phyloP scores from a whole-genome alignment of 164 flowering plant genomes.

The Aristolochia californica region DNA sequence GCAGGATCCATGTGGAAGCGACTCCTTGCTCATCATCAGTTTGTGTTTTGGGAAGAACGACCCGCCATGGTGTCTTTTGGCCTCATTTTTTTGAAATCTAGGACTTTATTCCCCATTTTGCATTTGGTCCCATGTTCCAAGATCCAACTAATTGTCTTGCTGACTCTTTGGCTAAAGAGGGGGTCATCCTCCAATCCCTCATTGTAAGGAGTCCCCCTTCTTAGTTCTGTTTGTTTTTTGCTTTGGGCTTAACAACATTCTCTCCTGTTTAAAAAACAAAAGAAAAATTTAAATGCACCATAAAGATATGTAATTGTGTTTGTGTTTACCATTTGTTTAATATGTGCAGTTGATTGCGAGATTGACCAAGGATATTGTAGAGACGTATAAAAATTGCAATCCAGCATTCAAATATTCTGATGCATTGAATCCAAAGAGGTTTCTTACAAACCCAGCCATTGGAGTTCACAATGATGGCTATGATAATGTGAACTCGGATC shows the following conservation, averaged over 20 bases:
- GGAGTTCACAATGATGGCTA: slow-evolving; percentile 91
- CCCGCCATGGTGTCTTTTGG: too few species aligned
- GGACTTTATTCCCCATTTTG: too few species aligned
- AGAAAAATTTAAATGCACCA: neutral
- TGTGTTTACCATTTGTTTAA: neutral
- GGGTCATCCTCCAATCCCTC: neutral
- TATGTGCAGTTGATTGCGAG: slow-evolving; percentile 64
- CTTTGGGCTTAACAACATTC: neutral
- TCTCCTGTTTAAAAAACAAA: neutral
- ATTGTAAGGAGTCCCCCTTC: neutral
- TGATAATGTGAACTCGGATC: slow-evolving; percentile 94
- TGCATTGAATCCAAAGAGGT: slow-evolving; percentile 71
- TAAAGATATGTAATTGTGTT: neutral
- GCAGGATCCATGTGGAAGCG: too few species aligned
- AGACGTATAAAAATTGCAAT: slow-evolving; percentile 79
- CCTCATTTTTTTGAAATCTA: too few species aligned
- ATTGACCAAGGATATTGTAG: slow-evolving; percentile 81
- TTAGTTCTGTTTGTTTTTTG: neutral
- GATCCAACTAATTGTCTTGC: too few species aligned
- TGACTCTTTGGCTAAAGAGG: neutral
- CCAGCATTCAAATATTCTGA: slow-evolving; percentile 74
- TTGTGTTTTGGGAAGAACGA: too few species aligned
- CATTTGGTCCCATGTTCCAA: too few species aligned
- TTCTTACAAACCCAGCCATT: slow-evolving; percentile 74
- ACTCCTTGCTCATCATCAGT: too few species aligned